A percentile compares a stretch with the other conserved stretches of the same genome.
These are phyloP conservation scores for Gypsophila paniculata DNA, from an alignment of 179 eudicot species.

Conservation along the genomic window DNA sequence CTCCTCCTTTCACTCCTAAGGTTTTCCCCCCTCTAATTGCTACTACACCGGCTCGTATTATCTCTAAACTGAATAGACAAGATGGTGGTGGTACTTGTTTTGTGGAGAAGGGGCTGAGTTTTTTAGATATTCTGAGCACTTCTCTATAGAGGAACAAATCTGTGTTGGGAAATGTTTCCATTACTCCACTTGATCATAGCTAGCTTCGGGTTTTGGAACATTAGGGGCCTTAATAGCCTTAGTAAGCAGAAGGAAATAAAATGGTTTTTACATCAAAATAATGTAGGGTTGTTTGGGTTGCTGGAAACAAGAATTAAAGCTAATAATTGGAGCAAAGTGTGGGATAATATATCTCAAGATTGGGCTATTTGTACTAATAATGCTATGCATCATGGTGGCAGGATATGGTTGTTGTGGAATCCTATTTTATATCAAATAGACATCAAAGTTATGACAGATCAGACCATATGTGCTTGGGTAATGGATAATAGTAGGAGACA, in stretches of 20 bases:
- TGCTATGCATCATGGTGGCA: background rate
- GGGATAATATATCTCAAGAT: background rate
- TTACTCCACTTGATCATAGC: no score
- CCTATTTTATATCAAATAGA: background rate
- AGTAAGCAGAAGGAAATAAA: background rate
- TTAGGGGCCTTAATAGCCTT: background rate
- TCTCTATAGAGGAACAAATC: no score
- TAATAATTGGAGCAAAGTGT: background rate
- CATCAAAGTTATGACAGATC: background rate
- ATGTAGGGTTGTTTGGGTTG: background rate
- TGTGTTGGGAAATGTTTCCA: no score
- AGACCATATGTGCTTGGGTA: background rate
- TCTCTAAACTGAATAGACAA: no score
- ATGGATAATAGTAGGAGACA: background rate
- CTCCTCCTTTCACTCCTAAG: no score
- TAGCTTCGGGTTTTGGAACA: no score
- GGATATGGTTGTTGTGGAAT: no score
- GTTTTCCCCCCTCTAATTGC: no score
- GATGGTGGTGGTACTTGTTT: no score
- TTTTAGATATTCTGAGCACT: no score
- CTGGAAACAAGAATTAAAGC: background rate
- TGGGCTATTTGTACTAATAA: background rate
- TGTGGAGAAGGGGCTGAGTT: no score
- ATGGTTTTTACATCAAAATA: background rate
- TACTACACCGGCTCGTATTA: no score